Base-by-base conservation (phyloP, 1,284 basidiomycete genomes). In the Sanghuangporus sanghuang region DNA sequence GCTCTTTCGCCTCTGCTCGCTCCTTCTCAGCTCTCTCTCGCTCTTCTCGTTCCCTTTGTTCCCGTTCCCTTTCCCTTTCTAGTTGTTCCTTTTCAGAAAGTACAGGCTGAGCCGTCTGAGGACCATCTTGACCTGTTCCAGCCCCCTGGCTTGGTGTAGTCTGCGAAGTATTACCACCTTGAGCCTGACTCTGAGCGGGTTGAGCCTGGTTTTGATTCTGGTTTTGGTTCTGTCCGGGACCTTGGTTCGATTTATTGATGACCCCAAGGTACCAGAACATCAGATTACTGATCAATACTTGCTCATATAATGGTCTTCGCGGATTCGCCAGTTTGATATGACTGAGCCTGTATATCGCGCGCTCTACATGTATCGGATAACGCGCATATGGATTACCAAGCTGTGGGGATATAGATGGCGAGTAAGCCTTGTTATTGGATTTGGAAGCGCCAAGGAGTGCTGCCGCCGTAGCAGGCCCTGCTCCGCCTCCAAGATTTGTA, bases 191-290 rank as follows among this genome's bases (percentile, higher is more conserved):
- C 46, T 64, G 57, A 35, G 16, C 16, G 32, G 8, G 23, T 14
- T n/a, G 46, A 3, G 40, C 61, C 6, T 61, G 44, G 44, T 59
- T 53, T 42, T 65, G 65, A 56, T 63, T 59, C 48, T 69, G 39
- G 27, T 42, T 40, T 21, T 55, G 35, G 36, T 64, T 62, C 11
- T 38, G 38, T 1, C 53, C 66, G 56, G 65, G 64, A 8, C 67
- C 65, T 52, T 68, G 64, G 46, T 64, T 59, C 36, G 86, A 81
- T 76, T 91, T 95, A 74, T 98, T 98, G 77, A 99, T 97, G 67
- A 99, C 86, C n/a, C 94, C 93, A 46, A 99, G 83, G 74, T 99
- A 99, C 96, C 96, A 99, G 81, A 99, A 99, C 96, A 98, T 99
- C 69, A 99, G 81, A 75, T 99, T 99, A 71, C 95, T 97, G 75